Evolutionary conservation across 2,329 filamentous ascomycete species (phyloP), one percentile per base, ranked within the genome.

Genomic region (Capronia coronata): DNA sequence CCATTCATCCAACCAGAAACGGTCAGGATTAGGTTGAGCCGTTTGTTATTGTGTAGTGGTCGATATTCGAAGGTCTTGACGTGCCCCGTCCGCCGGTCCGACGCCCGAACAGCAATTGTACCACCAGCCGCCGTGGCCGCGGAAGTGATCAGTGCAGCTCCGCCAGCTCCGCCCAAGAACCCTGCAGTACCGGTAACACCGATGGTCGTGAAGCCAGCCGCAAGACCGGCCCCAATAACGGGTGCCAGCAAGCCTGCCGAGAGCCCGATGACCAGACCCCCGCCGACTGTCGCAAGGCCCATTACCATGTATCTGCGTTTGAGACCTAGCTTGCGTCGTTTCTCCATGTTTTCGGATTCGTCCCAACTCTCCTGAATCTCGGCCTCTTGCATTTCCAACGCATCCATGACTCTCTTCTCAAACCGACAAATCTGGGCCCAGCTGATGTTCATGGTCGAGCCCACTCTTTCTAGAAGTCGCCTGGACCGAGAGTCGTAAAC

Each of bases 1-100:
- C 94, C 93, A 34, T 88, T 96, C 86, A 98, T 94, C 93, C 93
- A 98, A 2, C 93, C 93, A 0, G 91, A 89, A 23, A 98, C 81
- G 0, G 93, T 97, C 32, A 98, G 82, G 56, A 98, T 93, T 23
- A 98, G 77, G 61, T 98, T 97, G 32, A 96, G 87, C 50, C 90
- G 79, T 70, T 98, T 98, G 69, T 97, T 97, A 71, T 98, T 98
- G 73, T 97, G 90, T 39, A 98, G 72, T 5, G 93, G 93, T 38
- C 91, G 81, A 65, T 97, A 98, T 68, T 98, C 93, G 63, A 97
- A 98, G 0, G 93, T 98, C 68, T 84, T 89, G 50, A 98, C 94
- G 1, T 90, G 83, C 11, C 93, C 91, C 1, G 87, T 97, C 59
- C 93, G 79, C 61, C 90, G 79, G 62, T 87, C 77, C n/a, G 90